phyloP scores from a whole-genome alignment of 2,329 filamentous ascomycete species.

The Aspergillus sp. region DNA sequence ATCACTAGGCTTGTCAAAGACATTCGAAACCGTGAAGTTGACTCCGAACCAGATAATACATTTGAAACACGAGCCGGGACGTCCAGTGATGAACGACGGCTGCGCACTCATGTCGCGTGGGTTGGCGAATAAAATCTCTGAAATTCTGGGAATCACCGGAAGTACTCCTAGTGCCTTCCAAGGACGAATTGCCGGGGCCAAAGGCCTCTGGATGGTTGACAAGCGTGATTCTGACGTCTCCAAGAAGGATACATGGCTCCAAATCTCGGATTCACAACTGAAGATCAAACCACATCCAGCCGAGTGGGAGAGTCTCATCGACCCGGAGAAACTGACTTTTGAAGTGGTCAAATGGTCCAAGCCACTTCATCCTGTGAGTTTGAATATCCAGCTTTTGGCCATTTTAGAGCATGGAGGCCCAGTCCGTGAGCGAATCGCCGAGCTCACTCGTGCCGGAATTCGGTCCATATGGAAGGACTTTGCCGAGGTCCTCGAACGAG shows the following conservation, averaged over 20 bases:
- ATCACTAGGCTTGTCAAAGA: slow-evolving; percentile 44
- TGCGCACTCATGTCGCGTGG: slow-evolving; percentile 55
- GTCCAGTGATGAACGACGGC: slow-evolving; percentile 49
- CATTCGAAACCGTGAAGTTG: slow-evolving; percentile 37
- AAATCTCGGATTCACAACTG: slow-evolving; percentile 55
- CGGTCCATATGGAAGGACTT: slow-evolving; percentile 33
- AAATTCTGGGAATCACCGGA: slow-evolving; percentile 37
- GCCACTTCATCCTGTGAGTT: slow-evolving; percentile 39
- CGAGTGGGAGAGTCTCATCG: slow-evolving; percentile 30
- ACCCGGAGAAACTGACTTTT: slow-evolving; percentile 52
- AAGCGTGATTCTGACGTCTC: slow-evolving; percentile 28
- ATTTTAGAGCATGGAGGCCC: slow-evolving; percentile 55
- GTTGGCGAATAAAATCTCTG: slow-evolving; percentile 48
- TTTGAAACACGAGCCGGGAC: slow-evolving; percentile 24
- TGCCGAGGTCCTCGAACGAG: slow-evolving; percentile 33
- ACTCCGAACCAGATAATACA: slow-evolving; percentile 36
- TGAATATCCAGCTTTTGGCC: slow-evolving; percentile 55
- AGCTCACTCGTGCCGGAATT: slow-evolving; percentile 40
- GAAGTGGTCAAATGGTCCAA: slow-evolving; percentile 53
- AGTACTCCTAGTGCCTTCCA: slow-evolving; percentile 54
- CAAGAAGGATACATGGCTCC: slow-evolving; percentile 49
- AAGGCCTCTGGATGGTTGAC: slow-evolving; percentile 61
- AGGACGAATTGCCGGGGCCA: slow-evolving; percentile 57
- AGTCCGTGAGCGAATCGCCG: slow-evolving; percentile 38
- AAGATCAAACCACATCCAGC: slow-evolving; percentile 51